Percentiles rank a stretch among this genome's conserved stretches.
Conservation (phyloP, 306 rosid species). For the Prosopis cineraria region DNA sequence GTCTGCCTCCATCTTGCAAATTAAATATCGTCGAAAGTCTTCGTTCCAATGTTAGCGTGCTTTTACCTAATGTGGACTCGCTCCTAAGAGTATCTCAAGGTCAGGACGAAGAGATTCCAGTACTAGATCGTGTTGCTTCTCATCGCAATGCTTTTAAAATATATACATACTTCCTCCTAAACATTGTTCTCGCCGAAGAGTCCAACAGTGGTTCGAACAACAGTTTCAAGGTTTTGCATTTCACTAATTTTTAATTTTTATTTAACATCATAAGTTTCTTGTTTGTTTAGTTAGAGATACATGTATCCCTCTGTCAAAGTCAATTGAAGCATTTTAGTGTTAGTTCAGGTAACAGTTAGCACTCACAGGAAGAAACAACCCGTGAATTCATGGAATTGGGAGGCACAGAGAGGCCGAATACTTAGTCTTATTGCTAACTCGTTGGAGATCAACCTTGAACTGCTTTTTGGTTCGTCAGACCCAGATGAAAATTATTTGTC, state of each 20-base stretch:
- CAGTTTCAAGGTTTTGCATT: slow-evolving; percentile 50
- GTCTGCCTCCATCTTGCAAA: slow-evolving; percentile 64
- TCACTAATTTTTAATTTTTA: background rate
- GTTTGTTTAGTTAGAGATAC: slow-evolving; percentile 23
- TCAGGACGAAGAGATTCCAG: slow-evolving; percentile 43
- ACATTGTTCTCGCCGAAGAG: slow-evolving; percentile 63
- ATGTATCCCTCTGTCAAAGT: background rate
- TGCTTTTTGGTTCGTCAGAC: slow-evolving; percentile 79
- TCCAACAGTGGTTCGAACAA: slow-evolving; percentile 39
- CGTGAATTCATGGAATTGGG: slow-evolving; percentile 83
- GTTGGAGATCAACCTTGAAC: slow-evolving; percentile 75
- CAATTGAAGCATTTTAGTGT: slow-evolving; percentile 24
- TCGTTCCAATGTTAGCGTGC: slow-evolving; percentile 87
- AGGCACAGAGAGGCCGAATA: slow-evolving; percentile 76
- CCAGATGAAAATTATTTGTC: slow-evolving; percentile 77
- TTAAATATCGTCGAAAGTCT: slow-evolving; percentile 76
- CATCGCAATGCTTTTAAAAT: slow-evolving; percentile 88
- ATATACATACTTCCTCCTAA: slow-evolving; percentile 71
- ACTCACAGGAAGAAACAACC: slow-evolving; percentile 62
- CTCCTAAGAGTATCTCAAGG: slow-evolving; percentile 65
- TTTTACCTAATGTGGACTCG: slow-evolving; percentile 86
- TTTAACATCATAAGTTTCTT: background rate
- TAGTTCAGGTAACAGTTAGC: slow-evolving; percentile 57
- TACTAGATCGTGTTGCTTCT: slow-evolving; percentile 64
- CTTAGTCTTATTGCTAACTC: slow-evolving; percentile 89